phyloP scores from a whole-genome alignment of 768 basidiomycete genomes.

The Rossbeevera mucosa region DNA sequence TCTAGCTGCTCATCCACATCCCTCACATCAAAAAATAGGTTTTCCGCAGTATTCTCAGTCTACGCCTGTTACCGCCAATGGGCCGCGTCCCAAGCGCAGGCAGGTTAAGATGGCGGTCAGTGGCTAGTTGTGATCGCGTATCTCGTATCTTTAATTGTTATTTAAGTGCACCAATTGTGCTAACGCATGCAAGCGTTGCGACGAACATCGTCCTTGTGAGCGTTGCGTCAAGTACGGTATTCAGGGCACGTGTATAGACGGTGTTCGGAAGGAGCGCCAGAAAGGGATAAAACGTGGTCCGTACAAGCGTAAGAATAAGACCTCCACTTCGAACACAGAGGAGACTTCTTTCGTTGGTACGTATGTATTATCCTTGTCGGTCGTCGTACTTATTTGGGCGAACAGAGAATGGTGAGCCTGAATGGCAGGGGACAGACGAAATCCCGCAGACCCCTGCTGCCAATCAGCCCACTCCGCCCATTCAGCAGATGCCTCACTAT shows the following conservation, averaged over 20 bases:
- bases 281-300: slow-evolving; percentile 56
- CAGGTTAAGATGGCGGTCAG: slow-evolving; percentile 59
- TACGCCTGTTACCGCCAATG: slow-evolving; percentile 20
- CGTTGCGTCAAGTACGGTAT: slow-evolving; percentile 63
- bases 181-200: slow-evolving; percentile 53
- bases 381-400: slow-evolving; percentile 9
- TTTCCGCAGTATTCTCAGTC: slow-evolving; percentile 31
- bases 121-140: slow-evolving; percentile 5
- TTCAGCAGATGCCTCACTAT: slow-evolving; percentile 27
- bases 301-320: slow-evolving; percentile 50
- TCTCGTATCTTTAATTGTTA: slow-evolving; percentile 1
- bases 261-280: slow-evolving; percentile 61
- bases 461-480: slow-evolving; percentile 24
- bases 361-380: slow-evolving; percentile 6
- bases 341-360: slow-evolving; percentile 22
- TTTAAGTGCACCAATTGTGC: slow-evolving; percentile 54
- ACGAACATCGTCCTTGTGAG: slow-evolving; percentile 57
- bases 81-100: slow-evolving; percentile 41
- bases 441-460: slow-evolving; percentile 12
- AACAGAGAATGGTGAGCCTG: slow-evolving; percentile 26
- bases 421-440: slow-evolving; percentile 31
- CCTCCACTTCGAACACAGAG: slow-evolving; percentile 16
- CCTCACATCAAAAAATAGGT: slow-evolving; percentile 23
- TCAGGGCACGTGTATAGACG: slow-evolving; percentile 52
- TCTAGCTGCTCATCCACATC: neutral